phyloP scores from a whole-genome alignment of 768 basidiomycete species.

The Exidia glandulosa region DNA sequence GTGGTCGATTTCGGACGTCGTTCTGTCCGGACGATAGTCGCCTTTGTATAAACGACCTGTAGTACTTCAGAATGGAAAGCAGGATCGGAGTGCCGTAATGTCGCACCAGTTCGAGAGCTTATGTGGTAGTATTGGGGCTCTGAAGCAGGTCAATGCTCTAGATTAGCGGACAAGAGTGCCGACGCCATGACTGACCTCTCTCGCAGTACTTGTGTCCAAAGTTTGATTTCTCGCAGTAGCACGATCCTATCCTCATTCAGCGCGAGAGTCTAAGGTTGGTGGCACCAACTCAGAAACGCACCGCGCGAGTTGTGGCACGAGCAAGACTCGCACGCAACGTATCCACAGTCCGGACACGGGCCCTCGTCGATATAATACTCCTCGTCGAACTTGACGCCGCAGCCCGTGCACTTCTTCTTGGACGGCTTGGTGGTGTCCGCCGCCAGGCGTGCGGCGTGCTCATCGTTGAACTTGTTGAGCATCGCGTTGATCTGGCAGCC shows the following conservation, averaged over 20 bases:
- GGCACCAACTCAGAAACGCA: constrained; percentile 2
- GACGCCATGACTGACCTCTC: not conserved
- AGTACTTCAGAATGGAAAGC: constrained; percentile 6
- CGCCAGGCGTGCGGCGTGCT: constrained; percentile 16
- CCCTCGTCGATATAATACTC: constrained; percentile 16
- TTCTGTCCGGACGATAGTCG: constrained; percentile 23
- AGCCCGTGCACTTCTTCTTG: constrained; percentile 22
- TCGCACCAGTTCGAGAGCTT: not conserved
- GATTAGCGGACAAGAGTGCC: not conserved
- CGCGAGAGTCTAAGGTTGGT: not conserved
- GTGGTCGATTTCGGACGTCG: not conserved
- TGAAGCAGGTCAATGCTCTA: not conserved
- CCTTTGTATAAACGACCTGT: constrained; percentile 17
- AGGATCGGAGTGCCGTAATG: not conserved
- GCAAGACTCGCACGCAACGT: constrained; percentile 24
- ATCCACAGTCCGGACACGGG: constrained; percentile 24
- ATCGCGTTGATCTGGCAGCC: constrained; percentile 25
- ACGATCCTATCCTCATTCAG: constrained; percentile 17
- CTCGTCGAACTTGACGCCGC: constrained; percentile 16
- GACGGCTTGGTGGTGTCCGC: constrained; percentile 16
- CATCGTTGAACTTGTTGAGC: constrained; percentile 12
- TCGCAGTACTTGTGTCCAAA: constrained; percentile 23
- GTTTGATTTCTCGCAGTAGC: constrained; percentile 25
- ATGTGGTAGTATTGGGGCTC: constrained; percentile 22
- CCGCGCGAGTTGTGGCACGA: constrained; percentile 18